Conservation (phyloP, 2,329 filamentous ascomycete genomes). For the Pestalotiopsis sp. region DNA sequence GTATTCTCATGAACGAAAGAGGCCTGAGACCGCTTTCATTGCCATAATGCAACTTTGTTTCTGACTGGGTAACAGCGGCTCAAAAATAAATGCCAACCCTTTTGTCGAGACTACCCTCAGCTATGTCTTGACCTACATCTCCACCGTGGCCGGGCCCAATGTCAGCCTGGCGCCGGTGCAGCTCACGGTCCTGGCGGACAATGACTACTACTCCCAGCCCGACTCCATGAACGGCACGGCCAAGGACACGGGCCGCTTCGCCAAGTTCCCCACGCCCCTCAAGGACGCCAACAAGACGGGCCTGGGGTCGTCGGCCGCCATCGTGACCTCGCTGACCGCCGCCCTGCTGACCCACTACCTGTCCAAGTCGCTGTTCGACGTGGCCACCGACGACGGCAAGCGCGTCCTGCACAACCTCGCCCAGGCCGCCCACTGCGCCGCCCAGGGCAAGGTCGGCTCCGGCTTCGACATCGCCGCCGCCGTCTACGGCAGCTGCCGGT, state of each 20-base stretch:
- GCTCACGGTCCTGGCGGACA: constrained; percentile 89
- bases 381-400: constrained; percentile 55
- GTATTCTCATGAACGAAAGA: no score
- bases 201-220: constrained; percentile 91
- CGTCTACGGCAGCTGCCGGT: constrained; percentile 88
- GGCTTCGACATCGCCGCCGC: constrained; percentile 95
- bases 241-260: constrained; percentile 60
- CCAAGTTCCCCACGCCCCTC: constrained; percentile 76
- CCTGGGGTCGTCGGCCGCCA: constrained; percentile 88
- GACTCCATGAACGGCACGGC: constrained; percentile 31
- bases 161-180: constrained; percentile 67
- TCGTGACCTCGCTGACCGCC: constrained; percentile 85
- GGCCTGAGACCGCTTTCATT: not conserved
- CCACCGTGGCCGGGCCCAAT: constrained; percentile 40
- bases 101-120: constrained; percentile 92
- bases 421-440: constrained; percentile 91
- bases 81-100: constrained; percentile 61
- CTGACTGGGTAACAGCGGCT: constrained; percentile 39
- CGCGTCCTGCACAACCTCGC: constrained; percentile 85
- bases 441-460: constrained; percentile 94
- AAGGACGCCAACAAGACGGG: constrained; percentile 90
- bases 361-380: constrained; percentile 56
- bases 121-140: constrained; percentile 85
- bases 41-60: not conserved
- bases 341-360: constrained; percentile 79